phyloP scores from a whole-genome alignment of 2,329 filamentous ascomycete species.

The Domatiomyces catenatus region DNA sequence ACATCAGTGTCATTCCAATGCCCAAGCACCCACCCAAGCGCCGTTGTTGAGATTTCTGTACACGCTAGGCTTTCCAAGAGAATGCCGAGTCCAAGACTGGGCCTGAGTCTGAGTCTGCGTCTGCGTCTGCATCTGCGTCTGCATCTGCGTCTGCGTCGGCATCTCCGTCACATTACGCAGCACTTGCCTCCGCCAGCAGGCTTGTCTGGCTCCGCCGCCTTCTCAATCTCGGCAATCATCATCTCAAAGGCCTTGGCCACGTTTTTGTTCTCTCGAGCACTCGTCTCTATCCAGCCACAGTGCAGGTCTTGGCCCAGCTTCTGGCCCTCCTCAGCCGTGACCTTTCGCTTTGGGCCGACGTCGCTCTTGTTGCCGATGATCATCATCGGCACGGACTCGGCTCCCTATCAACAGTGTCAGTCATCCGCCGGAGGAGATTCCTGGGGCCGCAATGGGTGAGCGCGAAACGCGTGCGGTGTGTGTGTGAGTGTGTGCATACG shows the following conservation, averaged over 20 bases:
- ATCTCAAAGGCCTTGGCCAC: conserved; percentile 85
- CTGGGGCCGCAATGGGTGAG: conserved; percentile 3
- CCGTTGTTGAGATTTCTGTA: not conserved
- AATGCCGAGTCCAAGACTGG: not conserved
- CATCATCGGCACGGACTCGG: conserved; percentile 81
- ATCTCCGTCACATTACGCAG: conserved; percentile 53
- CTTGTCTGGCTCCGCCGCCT: conserved; percentile 77
- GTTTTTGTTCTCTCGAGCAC: conserved; percentile 85
- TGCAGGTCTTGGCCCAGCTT: conserved; percentile 72
- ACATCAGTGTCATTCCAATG: not conserved
- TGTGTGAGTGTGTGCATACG: conserved; percentile 33
- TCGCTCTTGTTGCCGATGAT: conserved; percentile 97
- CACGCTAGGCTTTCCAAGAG: not conserved
- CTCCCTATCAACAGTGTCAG: conserved; percentile 44
- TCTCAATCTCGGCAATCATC: conserved; percentile 89
- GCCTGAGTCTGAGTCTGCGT: no score
- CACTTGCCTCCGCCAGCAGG: conserved; percentile 70
- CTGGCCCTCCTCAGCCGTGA: conserved; percentile 70
- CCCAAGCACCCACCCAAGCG: not conserved
- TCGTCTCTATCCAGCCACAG: conserved; percentile 90
- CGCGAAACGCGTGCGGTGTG: not conserved
- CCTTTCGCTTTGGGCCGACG: conserved; percentile 65
- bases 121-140: no score
- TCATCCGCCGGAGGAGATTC: not conserved
- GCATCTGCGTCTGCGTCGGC: no score